A percentile compares a stretch with the other conserved stretches of the same genome.
phyloP scores from a whole-genome alignment of 1,139 yeast genomes.

The Saccharomyces pastorianus region DNA sequence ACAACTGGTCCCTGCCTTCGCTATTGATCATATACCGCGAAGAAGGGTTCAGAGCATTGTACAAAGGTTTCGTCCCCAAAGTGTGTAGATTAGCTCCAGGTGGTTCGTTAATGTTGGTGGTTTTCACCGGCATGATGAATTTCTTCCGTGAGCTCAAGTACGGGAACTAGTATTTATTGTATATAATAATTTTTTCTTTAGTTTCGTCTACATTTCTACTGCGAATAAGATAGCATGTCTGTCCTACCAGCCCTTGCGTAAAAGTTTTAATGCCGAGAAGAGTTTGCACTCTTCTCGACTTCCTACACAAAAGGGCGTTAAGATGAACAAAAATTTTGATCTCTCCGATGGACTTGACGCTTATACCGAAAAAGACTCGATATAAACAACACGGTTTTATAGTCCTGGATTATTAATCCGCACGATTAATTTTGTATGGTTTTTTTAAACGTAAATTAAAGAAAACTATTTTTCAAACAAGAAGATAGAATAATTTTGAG shows the following conservation, averaged over 20 bases:
- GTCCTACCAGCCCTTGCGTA: slow-evolving; percentile 55
- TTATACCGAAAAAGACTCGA: slow-evolving; percentile 32
- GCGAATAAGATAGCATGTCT: slow-evolving; percentile 33
- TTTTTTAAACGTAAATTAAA: too few relatives aligned
- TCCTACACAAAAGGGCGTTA: slow-evolving; percentile 46
- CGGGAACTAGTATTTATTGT: slow-evolving; percentile 1
- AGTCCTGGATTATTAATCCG: slow-evolving; percentile 59
- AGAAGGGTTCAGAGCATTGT: slow-evolving; percentile 82
- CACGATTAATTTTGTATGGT: slow-evolving; percentile 37
- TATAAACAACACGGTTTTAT: slow-evolving; percentile 57
- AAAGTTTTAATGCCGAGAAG: slow-evolving; percentile 10
- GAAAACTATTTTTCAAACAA: neutral
- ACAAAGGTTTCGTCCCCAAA: slow-evolving; percentile 94
- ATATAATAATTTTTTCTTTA: neutral
- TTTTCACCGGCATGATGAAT: slow-evolving; percentile 90
- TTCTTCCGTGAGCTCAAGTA: slow-evolving; percentile 53
- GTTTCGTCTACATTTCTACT: neutral
- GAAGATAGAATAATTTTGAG: too few relatives aligned
- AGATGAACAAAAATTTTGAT: slow-evolving; percentile 45
- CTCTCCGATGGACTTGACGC: slow-evolving; percentile 68
- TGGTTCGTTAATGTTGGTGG: slow-evolving; percentile 95
- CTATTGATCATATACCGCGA: slow-evolving; percentile 69
- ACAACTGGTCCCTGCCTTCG: slow-evolving; percentile 88
- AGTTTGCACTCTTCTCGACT: neutral
- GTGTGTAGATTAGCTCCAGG: slow-evolving; percentile 97